Evolutionary conservation across 2,329 filamentous ascomycete species (phyloP), one percentile per base, ranked within the genome.

Genomic region (Penicillium rolfsii): DNA sequence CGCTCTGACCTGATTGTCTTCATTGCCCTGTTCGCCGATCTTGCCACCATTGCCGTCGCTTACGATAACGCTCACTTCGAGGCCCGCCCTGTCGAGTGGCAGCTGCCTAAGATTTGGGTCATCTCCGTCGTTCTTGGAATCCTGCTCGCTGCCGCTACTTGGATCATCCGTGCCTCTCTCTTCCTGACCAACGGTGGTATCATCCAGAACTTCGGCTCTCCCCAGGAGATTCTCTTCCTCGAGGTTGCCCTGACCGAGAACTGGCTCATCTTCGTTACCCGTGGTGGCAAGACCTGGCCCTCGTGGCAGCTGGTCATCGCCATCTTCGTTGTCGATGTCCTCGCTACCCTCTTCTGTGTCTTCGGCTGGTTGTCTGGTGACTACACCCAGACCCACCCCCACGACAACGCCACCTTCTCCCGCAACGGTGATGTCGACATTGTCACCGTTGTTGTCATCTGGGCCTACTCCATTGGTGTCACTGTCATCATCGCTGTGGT

Each of bases 211-310:
- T 91, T 85, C 72, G 89, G 89, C 74, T 87, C 86, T 70, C 84
- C 91, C 65, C 89, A 92, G 80, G 88, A 89, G 72, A 88, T 91
- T 61, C 83, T 96, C 77, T 96, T 96, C 89, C 87, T 96, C 45
- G 88, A 96, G 83, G 89, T 96, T 79, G 93, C 91, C 22, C 87
- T 96, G 63, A 93, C 92, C 71, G 91, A 96, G 86, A 96, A 96
- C 84, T 96, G 92, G 92, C 87, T 96, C 61, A 96, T 96, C 82
- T 96, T 96, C 85, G 94, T 96, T 81, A 96, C 92, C 71, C 92
- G 92, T 86, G 91, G 89, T 73, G 87, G 85, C 69, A 83, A 87
- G 78, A 91, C 89, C 30, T 89, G 85, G 82, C 89, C 89, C 61
- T 90, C 88, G 2, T 90, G 87, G 86, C 89, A 91, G 79, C 82